Evolutionary conservation across 495 filamentous ascomycete species (phyloP).

Genomic region (Daldinia decipiens): DNA sequence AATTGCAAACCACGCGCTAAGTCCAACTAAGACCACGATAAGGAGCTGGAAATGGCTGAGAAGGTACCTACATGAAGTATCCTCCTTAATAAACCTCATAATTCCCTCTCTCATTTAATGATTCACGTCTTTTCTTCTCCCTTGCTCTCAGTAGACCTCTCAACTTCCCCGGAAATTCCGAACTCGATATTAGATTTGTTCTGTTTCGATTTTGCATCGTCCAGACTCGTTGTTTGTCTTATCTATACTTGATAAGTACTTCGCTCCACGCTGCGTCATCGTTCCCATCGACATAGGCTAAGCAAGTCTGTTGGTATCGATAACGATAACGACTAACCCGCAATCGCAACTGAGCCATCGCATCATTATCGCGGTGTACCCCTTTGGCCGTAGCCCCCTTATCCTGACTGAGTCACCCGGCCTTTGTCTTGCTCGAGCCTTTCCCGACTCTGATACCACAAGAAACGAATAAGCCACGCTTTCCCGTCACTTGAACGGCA

Average conservation of each 20-base stretch:
- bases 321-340: conserved; percentile 38
- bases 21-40: conserved; percentile 1
- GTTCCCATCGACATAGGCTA: conserved; percentile 24
- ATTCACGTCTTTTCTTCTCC: background rate
- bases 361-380: conserved; percentile 32
- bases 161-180: conserved; percentile 1
- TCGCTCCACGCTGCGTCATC: conserved; percentile 35
- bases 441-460: conserved; percentile 33
- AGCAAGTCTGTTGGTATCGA: conserved; percentile 18
- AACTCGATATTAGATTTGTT: conserved; percentile 7
- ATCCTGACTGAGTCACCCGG: conserved; percentile 49
- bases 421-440: conserved; percentile 36
- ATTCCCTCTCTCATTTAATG: conserved; percentile 13
- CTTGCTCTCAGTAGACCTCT: conserved; percentile 18
- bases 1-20: conserved; percentile 3
- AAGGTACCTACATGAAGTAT: background rate
- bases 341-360: conserved; percentile 37
- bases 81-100: conserved; percentile 21
- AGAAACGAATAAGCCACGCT: conserved; percentile 38
- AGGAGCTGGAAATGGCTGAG: background rate
- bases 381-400: conserved; percentile 28
- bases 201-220: conserved; percentile 2
- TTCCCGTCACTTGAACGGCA: conserved; percentile 40
- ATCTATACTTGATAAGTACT: conserved; percentile 13
- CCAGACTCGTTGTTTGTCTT: conserved; percentile 3